Evolutionary conservation across 2,329 filamentous ascomycete genomes (phyloP), one percentile per base, ranked within the genome.

Genomic region (Phoma sp.): DNA sequence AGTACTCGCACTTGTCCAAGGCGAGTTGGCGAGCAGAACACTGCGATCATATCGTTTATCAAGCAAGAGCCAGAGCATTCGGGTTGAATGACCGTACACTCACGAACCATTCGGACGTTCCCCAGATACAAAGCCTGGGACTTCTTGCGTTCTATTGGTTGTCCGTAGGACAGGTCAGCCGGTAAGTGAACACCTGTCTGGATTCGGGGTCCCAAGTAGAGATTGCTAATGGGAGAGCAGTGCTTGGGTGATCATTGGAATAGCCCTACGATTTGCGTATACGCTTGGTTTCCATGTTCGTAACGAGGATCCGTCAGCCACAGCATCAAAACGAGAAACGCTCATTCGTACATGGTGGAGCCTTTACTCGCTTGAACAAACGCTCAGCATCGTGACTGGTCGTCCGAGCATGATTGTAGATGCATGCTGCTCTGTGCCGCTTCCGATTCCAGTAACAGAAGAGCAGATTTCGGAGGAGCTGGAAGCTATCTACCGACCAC

Each of bases 281-380:
- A 68, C 69, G 2, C 69, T 77, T 15, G 76, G 75, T 22, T 63
- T 79, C 7, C 75, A 78, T 51, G 61, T 78, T 36, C 69, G 71
- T 6, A 78, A 77, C 38, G 63, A 71, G 39, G 70, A 70, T 38
- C 67, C 69, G 1, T 67, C 67, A 6, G 60, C 71, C 6, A 51
- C 66, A 13, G 63, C 67, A 6, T 49, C 61, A 12, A 65, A 72
- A 39, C 72, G 68, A 54, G 75, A 78, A 55, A 70, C 70, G 4
- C 57, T 76, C 43, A 66, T 74, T 3, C 71, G 72, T 21, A 69
- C 74, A 13, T 79, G 77, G 77, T 78, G 77, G 74, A 74, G 75
- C 40, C 51, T 78, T 12, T 76, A 74, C 54, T 72, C 68, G 7
- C 60, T 77, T 17, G 77, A 79, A 52, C 69, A 71, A n/a, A 68